Conservation (phyloP, 2,329 filamentous ascomycete genomes). For the Talaromyces sp. region DNA sequence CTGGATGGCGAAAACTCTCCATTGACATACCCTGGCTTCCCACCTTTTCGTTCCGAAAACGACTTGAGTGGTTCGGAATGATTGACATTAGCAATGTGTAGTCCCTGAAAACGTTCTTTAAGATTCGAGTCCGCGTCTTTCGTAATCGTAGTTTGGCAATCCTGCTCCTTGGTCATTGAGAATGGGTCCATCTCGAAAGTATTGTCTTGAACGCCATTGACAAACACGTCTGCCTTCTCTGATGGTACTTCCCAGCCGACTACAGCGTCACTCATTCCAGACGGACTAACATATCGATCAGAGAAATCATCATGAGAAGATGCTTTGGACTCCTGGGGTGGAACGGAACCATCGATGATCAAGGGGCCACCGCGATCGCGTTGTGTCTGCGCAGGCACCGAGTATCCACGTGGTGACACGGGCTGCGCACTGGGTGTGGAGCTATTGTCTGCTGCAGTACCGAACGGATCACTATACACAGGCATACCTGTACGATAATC, state of each 20-base stretch:
- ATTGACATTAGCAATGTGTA: conserved; percentile 33
- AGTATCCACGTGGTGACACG: conserved; percentile 22
- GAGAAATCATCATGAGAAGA: conserved; percentile 32
- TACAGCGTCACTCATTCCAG: conserved; percentile 9
- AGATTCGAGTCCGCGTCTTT: conserved; percentile 23
- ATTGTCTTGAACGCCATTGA: conserved; percentile 29
- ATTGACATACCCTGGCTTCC: conserved; percentile 20
- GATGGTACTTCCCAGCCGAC: conserved; percentile 15
- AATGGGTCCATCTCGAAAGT: conserved; percentile 36
- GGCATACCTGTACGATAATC: conserved; percentile 32
- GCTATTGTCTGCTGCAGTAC: conserved; percentile 25
- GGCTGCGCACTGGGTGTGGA: conserved; percentile 23
- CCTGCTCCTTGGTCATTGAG: conserved; percentile 28
- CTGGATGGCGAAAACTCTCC: conserved; percentile 9
- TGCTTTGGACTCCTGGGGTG: conserved; percentile 30
- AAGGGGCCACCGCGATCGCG: conserved; percentile 39
- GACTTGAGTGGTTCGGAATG: conserved; percentile 23
- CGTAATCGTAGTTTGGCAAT: conserved; percentile 22
- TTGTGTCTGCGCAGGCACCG: conserved; percentile 27
- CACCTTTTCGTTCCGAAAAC: conserved; percentile 27
- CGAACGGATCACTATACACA: conserved; percentile 26
- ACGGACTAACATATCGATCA: conserved; percentile 24
- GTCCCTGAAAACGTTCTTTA: conserved; percentile 37
- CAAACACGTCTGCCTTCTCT: conserved; percentile 9
- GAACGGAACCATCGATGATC: conserved; percentile 48